Base-by-base conservation (phyloP, 371 early-diverging fungal genomes). In the Funneliformis caledonium region DNA sequence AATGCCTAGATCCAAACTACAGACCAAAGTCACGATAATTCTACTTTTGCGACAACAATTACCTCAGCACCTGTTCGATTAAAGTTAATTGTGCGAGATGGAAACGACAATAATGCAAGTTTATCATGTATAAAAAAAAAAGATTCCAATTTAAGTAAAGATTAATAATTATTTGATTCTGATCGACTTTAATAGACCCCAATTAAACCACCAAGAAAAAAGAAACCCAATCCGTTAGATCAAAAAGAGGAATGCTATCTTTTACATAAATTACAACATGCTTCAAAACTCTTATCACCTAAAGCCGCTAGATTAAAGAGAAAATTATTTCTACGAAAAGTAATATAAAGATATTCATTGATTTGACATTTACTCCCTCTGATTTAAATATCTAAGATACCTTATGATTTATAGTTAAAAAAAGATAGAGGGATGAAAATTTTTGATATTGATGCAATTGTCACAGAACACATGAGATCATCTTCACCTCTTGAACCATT, bases 271-370 rank as follows among this genome's bases (percentile, higher is more conserved):
- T 78, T 92, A 22, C 88, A 90, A n/a, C 86, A 91, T 72, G 82
- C 89, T 0, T 72, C 85, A 1, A 85, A 85, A 33, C 83, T 86
- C 2, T 82, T 94, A 43, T 84, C 92, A 0, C 76, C 84, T 4
- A 81, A 85, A 7, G 92, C 90, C 0, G 85, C 85, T 3, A 87
- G 95, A 4, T 88, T 92, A 81, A 89, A 88, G 75, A 88, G 95
- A 6, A 92, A 93, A 68, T 83, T 95, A 42, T 89, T 88, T 12
- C 84, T 94, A 60, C 88, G 93, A 31, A 84, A 90, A 68, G 88
- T 87, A 85, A 73, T 65, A 31, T 33, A 61, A 16, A 19, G 11
- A 64, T 16, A 12, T 70, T 33, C 56, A 56, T 56, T 52, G 6
- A 8, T 7, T 56, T 56, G 37, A 37, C 14, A 31, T 22, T 42